These are phyloP conservation scores for Trichomonas tenax DNA, from an alignment of 208 protist genomes.

Conservation along the genomic window DNA sequence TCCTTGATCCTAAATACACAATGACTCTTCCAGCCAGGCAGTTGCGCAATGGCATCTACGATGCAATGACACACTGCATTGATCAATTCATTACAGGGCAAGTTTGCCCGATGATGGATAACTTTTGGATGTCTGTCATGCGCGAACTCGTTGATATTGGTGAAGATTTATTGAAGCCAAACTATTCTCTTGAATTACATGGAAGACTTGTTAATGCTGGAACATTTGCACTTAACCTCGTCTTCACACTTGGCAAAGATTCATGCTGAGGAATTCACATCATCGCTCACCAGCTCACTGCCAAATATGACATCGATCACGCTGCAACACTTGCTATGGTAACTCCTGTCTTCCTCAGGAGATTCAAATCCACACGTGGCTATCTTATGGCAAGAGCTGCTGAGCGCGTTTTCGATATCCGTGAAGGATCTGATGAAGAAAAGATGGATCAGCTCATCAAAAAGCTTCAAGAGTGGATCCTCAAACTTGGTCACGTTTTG, in stretches of 20 bases:
- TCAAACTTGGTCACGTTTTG: background rate
- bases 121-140: background rate
- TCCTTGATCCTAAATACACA: background rate
- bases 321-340: background rate
- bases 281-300: background rate
- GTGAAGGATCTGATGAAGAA: background rate
- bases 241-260: background rate
- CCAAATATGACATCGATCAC: background rate
- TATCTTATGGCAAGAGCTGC: background rate
- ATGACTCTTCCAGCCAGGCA: background rate
- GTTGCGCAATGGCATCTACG: background rate
- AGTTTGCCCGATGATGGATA: background rate
- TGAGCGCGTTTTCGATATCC: background rate
- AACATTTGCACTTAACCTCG: background rate
- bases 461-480: background rate
- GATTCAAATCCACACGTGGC: background rate
- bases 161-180: background rate
- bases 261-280: background rate
- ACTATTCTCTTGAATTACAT: background rate
- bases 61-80: background rate
- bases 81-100: background rate
- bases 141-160: background rate
- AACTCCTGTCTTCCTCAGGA: background rate
- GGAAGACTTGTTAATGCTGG: background rate
- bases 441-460: background rate